Evolutionary conservation across 2,329 filamentous ascomycete species (phyloP).

Genomic region (Fusarium multiceps): DNA sequence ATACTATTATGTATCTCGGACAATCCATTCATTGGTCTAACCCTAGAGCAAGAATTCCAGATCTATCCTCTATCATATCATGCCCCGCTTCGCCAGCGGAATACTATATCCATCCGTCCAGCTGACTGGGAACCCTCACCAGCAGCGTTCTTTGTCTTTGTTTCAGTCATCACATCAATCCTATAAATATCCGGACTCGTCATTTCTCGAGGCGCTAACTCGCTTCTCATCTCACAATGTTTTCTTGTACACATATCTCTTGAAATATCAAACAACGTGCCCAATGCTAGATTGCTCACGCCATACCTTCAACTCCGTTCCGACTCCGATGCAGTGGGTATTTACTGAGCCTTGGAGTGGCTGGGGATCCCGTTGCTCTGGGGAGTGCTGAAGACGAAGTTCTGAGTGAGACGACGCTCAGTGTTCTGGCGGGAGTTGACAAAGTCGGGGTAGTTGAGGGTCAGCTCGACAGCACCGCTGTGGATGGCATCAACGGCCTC

Average conservation of each 20-base stretch:
- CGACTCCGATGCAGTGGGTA: slow-evolving; percentile 45
- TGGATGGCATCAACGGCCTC: slow-evolving; percentile 92
- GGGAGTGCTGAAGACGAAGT: slow-evolving; percentile 54
- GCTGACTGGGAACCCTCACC: slow-evolving; percentile 37
- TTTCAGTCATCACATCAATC: slow-evolving; percentile 46
- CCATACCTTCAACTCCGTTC: slow-evolving; percentile 13
- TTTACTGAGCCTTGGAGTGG: slow-evolving; percentile 51
- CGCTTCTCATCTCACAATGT: slow-evolving; percentile 38
- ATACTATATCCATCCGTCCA: slow-evolving; percentile 37
- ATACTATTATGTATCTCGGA: slow-evolving; percentile 41
- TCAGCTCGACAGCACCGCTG: slow-evolving; percentile 89
- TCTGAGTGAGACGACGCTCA: slow-evolving; percentile 58
- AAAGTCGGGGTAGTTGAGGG: slow-evolving; percentile 96
- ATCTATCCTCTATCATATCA: slow-evolving; percentile 47
- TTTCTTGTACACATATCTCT: slow-evolving; percentile 42
- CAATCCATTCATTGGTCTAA: slow-evolving; percentile 47
- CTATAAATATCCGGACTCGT: slow-evolving; percentile 41
- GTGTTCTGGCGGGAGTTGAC: slow-evolving; percentile 81
- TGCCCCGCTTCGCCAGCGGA: slow-evolving; percentile 30
- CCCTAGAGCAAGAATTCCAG: slow-evolving; percentile 38
- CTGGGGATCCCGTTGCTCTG: slow-evolving; percentile 55
- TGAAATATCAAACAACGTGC: slow-evolving; percentile 39
- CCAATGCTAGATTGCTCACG: slow-evolving; percentile 35
- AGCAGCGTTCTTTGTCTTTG: slow-evolving; percentile 34
- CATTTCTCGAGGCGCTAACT: slow-evolving; percentile 37